A percentile compares a stretch with the other conserved stretches of the same genome.
phyloP scores from a whole-genome alignment of 1,284 basidiomycete genomes.

The Takashimella tepidaria region DNA sequence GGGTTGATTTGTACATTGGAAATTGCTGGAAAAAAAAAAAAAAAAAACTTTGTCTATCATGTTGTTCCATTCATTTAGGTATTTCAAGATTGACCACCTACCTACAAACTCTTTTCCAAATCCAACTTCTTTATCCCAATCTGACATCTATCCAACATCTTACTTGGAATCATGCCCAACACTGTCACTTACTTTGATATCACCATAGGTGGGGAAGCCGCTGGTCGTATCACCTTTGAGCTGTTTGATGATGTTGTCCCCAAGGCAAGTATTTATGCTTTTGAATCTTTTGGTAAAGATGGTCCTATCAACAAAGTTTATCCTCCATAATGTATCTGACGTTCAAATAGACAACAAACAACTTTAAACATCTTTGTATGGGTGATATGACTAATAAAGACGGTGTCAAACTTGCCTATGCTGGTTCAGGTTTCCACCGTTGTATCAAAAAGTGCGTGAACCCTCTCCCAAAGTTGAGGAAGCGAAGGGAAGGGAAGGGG shows the following conservation, averaged over 20 bases:
- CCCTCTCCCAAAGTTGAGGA: background rate
- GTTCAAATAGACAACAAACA: constrained; percentile 60
- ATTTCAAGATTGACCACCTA: too few relatives aligned
- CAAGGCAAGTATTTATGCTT: constrained; percentile 40
- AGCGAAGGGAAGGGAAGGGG: background rate
- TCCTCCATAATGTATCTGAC: too few relatives aligned
- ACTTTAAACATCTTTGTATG: constrained; percentile 87
- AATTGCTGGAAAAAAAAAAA: background rate
- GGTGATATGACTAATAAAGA: constrained; percentile 58
- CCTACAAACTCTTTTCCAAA: too few relatives aligned
- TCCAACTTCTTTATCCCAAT: too few relatives aligned
- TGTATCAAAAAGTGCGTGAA: constrained; percentile 53
- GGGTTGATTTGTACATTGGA: background rate
- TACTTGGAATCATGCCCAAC: constrained; percentile 39
- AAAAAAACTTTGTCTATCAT: too few relatives aligned
- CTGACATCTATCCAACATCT: too few relatives aligned
- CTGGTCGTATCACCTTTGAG: constrained; percentile 74
- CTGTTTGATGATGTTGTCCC: constrained; percentile 65
- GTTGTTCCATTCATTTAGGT: too few relatives aligned
- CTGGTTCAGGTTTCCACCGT: constrained; percentile 70
- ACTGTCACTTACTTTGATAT: constrained; percentile 69
- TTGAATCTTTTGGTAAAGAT: too few relatives aligned
- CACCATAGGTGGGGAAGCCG: constrained; percentile 54
- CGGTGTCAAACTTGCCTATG: constrained; percentile 43
- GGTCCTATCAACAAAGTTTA: too few relatives aligned